phyloP scores from a whole-genome alignment of 257 asterid genomes.

The Gardenia jasminoides region DNA sequence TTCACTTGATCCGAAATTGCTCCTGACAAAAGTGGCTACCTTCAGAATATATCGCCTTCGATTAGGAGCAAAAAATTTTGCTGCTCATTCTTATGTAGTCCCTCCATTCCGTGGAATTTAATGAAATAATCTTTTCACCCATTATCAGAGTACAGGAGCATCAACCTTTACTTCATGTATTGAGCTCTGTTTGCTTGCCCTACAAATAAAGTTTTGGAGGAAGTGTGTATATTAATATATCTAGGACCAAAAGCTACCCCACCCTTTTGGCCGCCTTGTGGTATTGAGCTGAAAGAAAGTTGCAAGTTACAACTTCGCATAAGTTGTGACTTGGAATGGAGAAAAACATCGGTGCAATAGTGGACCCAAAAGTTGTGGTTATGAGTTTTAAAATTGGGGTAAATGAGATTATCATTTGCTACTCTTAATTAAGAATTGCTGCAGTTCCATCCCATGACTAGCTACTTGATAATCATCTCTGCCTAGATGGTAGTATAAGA shows the following conservation, averaged over 20 bases:
- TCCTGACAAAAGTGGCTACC: conserved; percentile 77
- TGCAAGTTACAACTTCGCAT: too few relatives aligned
- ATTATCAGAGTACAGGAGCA: conserved; percentile 46
- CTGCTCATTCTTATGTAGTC: conserved; percentile 41
- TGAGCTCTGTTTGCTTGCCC: conserved; percentile 19
- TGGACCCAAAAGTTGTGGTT: too few relatives aligned
- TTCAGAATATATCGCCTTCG: conserved; percentile 49
- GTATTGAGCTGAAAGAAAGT: too few relatives aligned
- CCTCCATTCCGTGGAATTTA: conserved; percentile 52
- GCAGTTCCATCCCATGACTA: conserved; percentile 38
- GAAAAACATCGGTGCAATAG: too few relatives aligned
- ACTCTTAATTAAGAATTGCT: conserved; percentile 22
- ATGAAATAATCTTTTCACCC: conserved; percentile 58
- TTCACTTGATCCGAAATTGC: conserved; percentile 54
- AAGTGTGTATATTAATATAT: too few relatives aligned
- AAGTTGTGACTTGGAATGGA: too few relatives aligned
- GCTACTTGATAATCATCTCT: too few relatives aligned
- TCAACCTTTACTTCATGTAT: conserved; percentile 31
- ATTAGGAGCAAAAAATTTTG: conserved; percentile 48
- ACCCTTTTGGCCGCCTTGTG: too few relatives aligned
- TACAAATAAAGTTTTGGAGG: not conserved
- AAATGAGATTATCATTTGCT: too few relatives aligned
- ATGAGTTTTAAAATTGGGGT: too few relatives aligned
- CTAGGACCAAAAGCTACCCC: too few relatives aligned
- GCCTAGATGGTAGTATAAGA: too few relatives aligned